Evolutionary conservation across 2,329 filamentous ascomycete genomes (phyloP), one percentile per base, ranked within the genome.

Genomic region (Bipolaris cookei): DNA sequence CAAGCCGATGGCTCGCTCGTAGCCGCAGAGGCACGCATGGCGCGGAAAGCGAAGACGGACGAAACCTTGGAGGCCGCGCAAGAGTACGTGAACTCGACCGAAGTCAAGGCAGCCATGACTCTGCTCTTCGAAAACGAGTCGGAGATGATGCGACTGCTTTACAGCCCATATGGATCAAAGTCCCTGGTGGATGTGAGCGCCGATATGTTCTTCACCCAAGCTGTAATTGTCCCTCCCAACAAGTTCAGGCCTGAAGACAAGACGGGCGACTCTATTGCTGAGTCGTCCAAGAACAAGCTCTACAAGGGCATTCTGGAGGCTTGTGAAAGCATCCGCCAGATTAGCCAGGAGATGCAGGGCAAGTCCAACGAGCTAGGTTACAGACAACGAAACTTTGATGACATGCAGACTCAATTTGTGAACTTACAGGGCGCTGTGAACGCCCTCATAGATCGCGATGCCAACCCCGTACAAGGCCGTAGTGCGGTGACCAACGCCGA

Each of bases 191-290:
- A 80, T 16, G 81, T 92, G n/a, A 87, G 81, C 2, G 86, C 91
- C 1, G 90, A 97, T 65, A 97, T 98, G 88, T 98, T 99, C 79
- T 99, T 99, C 78, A 82, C 98, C 54, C 88, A 90, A 54, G 89
- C 88, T 34, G 81, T 99, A 50, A 82, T 98, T 13, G 92, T 99
- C 0, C 92, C 96, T 1, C 95, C 95, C 2, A 99, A 97, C 74
- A 90, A 88, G 67, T 99, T 90, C 76, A 88, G 95, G 38, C 93
- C 95, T 11, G 92, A 96, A 74, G 91, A 92, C 8, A 85, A 87
- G 58, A 93, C 91, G 28, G 91, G 92, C 34, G 88, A 89, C 41
- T 88, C 92, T 52, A 90, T 98, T 62, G 86, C 92, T 23, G 95
- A 99, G 75, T 89, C 91, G 3, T 88, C 92, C 67, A 91, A 96